Evolutionary conservation across 495 filamentous ascomycete species (phyloP).

Genomic region (Lasiosphaeriaceae sp.): DNA sequence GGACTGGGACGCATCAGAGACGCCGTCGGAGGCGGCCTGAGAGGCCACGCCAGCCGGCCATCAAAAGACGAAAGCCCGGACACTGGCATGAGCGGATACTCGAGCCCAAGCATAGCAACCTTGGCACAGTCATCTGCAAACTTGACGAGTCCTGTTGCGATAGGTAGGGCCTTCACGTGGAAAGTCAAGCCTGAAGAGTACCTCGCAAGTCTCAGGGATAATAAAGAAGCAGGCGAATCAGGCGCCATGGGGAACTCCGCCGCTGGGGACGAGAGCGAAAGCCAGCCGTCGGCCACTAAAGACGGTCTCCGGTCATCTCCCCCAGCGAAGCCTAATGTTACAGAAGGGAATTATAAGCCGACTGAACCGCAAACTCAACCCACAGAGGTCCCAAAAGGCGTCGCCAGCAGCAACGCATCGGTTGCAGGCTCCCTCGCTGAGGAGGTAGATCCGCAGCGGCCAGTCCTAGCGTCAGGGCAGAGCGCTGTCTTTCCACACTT

Average conservation of each 20-base stretch:
- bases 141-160: slow-evolving; percentile 30
- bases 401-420: slow-evolving; percentile 28
- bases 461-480: slow-evolving; percentile 28
- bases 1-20: slow-evolving; percentile 82
- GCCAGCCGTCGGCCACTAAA: not conserved
- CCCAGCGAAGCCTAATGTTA: not conserved
- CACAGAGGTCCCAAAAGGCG: slow-evolving; percentile 20
- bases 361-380: slow-evolving; percentile 8
- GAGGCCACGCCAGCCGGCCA: slow-evolving; percentile 45
- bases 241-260: slow-evolving; percentile 6
- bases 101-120: slow-evolving; percentile 32
- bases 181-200: slow-evolving; percentile 55
- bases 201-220: slow-evolving; percentile 33
- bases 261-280: slow-evolving; percentile 3
- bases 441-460: slow-evolving; percentile 42
- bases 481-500: slow-evolving; percentile 14
- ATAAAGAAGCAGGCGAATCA: slow-evolving; percentile 23
- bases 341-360: slow-evolving; percentile 3
- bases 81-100: slow-evolving; percentile 16
- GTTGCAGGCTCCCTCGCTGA: slow-evolving; percentile 39
- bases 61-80: slow-evolving; percentile 44
- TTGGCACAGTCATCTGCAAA: slow-evolving; percentile 36
- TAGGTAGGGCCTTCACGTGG: slow-evolving; percentile 50
- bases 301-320: not conserved
- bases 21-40: slow-evolving; percentile 60